These are phyloP conservation scores for Diaporthe capsici DNA, from an alignment of 2,329 filamentous ascomycete species.

Conservation along the genomic window DNA sequence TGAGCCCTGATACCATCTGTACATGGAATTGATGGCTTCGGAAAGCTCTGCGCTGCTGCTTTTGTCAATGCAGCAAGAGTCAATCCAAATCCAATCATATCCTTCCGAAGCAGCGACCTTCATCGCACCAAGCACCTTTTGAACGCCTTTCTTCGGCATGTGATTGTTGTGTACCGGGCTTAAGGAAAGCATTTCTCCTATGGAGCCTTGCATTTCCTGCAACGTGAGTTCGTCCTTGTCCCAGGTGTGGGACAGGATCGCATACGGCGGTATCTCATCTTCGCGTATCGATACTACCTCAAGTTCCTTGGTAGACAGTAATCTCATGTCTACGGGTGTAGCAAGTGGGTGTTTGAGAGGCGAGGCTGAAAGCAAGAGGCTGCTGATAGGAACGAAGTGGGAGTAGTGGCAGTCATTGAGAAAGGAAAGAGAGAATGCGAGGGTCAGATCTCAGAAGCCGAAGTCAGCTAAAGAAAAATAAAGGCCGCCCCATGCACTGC, in stretches of 20 bases:
- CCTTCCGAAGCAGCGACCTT: background rate
- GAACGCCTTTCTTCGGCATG: background rate
- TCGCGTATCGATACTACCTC: background rate
- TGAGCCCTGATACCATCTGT: slow-evolving; percentile 3
- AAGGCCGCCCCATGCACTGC: background rate
- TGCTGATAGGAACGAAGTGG: background rate
- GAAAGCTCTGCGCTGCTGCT: slow-evolving; percentile 18
- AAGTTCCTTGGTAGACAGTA: too few relatives aligned
- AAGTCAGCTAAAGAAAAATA: background rate
- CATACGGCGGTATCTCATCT: slow-evolving; percentile 3
- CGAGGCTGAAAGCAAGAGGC: too few relatives aligned
- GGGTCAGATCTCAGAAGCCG: background rate
- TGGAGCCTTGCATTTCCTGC: background rate
- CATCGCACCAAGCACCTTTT: background rate
- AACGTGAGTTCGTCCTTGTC: background rate
- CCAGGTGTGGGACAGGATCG: slow-evolving; percentile 20
- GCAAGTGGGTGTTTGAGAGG: background rate
- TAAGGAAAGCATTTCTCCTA: too few relatives aligned
- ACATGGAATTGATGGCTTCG: slow-evolving; percentile 9
- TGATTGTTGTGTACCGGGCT: too few relatives aligned
- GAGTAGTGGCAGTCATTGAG: background rate
- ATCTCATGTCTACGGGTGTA: too few relatives aligned
- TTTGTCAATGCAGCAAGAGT: slow-evolving; percentile 24
- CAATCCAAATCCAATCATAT: background rate
- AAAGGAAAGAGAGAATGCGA: background rate